phyloP scores from a whole-genome alignment of 2,329 filamentous ascomycete species.

The Gliomastix tumulicola region DNA sequence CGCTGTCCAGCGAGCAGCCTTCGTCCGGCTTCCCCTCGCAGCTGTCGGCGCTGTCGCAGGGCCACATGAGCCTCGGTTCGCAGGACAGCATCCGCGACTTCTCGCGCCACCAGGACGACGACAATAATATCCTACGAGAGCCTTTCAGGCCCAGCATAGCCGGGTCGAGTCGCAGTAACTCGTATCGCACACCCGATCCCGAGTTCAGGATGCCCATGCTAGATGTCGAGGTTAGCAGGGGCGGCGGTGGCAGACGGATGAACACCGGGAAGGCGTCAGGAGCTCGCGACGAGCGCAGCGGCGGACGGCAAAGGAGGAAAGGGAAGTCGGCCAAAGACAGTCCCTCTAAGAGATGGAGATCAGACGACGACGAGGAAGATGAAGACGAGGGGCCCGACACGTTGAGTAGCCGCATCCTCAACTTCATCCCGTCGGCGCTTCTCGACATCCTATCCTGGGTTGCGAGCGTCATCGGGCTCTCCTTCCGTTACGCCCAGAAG shows the following conservation, averaged over 20 bases:
- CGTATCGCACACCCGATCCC: slow-evolving; percentile 31
- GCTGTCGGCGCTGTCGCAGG: slow-evolving; percentile 26
- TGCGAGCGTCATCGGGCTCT: slow-evolving; percentile 48
- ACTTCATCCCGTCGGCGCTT: slow-evolving; percentile 27
- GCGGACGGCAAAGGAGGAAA: background rate
- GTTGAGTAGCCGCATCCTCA: too few relatives aligned
- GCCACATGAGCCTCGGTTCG: slow-evolving; percentile 33
- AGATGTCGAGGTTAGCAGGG: slow-evolving; percentile 19
- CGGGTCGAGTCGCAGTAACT: slow-evolving; percentile 16
- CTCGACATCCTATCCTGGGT: slow-evolving; percentile 39
- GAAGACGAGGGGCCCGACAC: slow-evolving; percentile 19
- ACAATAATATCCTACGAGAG: slow-evolving; percentile 45
- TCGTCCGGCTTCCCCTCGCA: slow-evolving; percentile 37
- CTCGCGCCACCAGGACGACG: slow-evolving; percentile 44
- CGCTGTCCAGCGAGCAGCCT: slow-evolving; percentile 28
- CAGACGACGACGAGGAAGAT: slow-evolving; percentile 9
- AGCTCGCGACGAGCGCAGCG: background rate
- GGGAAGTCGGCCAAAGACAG: background rate
- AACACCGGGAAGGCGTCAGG: background rate
- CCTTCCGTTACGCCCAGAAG: slow-evolving; percentile 56
- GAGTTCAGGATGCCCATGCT: slow-evolving; percentile 47
- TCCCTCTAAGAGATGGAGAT: slow-evolving; percentile 4
- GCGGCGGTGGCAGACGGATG: background rate
- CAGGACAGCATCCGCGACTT: slow-evolving; percentile 52
- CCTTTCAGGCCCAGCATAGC: slow-evolving; percentile 38